phyloP scores from a whole-genome alignment of 2,329 filamentous ascomycete genomes.

The Zymoseptoria ardabiliae region DNA sequence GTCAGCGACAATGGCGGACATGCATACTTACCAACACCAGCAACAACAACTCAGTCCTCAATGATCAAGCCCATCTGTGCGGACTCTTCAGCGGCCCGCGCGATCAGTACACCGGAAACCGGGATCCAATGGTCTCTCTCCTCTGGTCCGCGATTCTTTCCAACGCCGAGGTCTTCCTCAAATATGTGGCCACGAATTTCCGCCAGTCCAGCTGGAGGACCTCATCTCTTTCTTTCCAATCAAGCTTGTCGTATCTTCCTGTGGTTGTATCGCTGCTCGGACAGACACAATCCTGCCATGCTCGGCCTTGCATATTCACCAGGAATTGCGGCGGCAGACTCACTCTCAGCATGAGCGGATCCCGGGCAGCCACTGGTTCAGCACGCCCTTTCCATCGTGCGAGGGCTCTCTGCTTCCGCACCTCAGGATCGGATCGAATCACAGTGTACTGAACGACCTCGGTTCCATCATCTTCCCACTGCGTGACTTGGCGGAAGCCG shows the following conservation, averaged over 20 bases:
- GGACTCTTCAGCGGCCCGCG: not conserved
- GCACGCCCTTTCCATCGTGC: not conserved
- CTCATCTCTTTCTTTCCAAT: not conserved
- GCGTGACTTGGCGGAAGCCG: not conserved
- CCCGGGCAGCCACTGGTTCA: not conserved
- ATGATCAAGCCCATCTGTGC: not conserved
- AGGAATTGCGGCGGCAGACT: not conserved
- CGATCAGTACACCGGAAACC: not conserved
- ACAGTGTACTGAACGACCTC: not conserved
- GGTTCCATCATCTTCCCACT: not conserved
- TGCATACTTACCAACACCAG: not conserved
- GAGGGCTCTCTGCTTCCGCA: not conserved
- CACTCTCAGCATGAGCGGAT: not conserved
- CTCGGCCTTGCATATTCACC: not conserved
- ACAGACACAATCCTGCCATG: not conserved
- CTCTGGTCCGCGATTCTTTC: not conserved
- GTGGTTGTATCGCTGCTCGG: not conserved
- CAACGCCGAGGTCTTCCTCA: not conserved
- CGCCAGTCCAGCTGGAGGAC: slow-evolving; percentile 2
- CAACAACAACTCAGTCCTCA: not conserved
- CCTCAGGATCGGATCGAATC: not conserved
- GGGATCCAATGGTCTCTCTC: not conserved
- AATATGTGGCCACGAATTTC: slow-evolving; percentile 1
- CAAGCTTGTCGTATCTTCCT: not conserved
- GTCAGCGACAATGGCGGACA: not conserved